Base-by-base conservation (phyloP, 768 basidiomycete genomes). In the Suillus subalutaceus region DNA sequence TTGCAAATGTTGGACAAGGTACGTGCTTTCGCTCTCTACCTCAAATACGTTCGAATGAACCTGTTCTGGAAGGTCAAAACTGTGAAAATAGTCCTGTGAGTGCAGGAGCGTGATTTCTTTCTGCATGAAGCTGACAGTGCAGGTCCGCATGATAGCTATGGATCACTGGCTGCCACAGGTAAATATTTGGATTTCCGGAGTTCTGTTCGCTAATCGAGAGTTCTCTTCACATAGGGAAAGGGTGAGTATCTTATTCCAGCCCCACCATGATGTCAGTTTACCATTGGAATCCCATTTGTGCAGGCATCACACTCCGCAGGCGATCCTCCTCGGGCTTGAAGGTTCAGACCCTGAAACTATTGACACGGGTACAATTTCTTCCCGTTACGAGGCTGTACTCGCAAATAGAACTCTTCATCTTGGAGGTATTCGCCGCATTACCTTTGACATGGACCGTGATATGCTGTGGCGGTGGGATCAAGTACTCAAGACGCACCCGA, bases 271-370 rank as follows among this genome's bases (percentile, higher is more conserved):
- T 32, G 52, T 57, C 69, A 40, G 35, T 20, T 35, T 56, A 37
- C 60, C 43, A 41, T 26, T 38, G 26, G 18, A 18, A 23, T 60
- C n/a, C 6, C 6, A 41, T 59, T 12, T 30, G 16, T 43, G 58
- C 67, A 94, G 92, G 6, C 93, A 94, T 73, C 93, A 94, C 72
- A 94, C 93, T 0, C 93, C 93, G 2, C 93, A 94, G 76, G 93
- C 93, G 15, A 88, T 94, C 69, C 84, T 94, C 46, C 86, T 94
- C 18, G 93, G 93, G 23, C 81, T 94, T 43, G 92, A 94, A 85
- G 92, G 90, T 52, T 93, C 91, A 48, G 95, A 97, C 73, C 95
- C 96, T 1, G 96, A 98, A 80, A 95, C 93, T 2, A 92, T 98
- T 66, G 93, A 96, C 73, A 91, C 91, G 15, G 90, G 90, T 7